Percentiles rank a stretch among this genome's conserved stretches.
These are phyloP conservation scores for Helichrysum umbraculigerum DNA, from an alignment of 129 eudicot species.

Conservation along the genomic window DNA sequence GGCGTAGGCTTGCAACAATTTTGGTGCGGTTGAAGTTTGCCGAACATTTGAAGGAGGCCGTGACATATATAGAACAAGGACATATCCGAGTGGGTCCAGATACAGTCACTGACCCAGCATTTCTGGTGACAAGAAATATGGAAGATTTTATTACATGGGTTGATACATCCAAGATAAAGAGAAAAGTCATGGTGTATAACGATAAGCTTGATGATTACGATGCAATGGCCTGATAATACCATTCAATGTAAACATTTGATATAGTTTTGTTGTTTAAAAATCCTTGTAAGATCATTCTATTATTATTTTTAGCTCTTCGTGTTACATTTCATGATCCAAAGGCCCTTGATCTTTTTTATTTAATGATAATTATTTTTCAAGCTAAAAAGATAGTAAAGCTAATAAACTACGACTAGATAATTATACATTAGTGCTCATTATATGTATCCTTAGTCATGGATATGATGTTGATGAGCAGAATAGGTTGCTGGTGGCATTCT, in stretches of 20 bases:
- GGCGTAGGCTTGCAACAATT: constrained; percentile 77
- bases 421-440: constrained; percentile 13
- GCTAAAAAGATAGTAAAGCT: neutral
- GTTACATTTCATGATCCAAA: neutral
- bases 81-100: constrained; percentile 95
- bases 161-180: constrained; percentile 88
- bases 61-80: constrained; percentile 93
- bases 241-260: neutral
- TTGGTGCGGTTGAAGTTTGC: constrained; percentile 73
- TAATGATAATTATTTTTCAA: neutral
- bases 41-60: constrained; percentile 78
- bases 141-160: constrained; percentile 97
- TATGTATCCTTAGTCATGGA: constrained; percentile 41
- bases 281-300: neutral
- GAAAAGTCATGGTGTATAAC: constrained; percentile 78
- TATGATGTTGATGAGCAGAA: constrained; percentile 36
- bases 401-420: neutral
- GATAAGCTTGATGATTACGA: constrained; percentile 93
- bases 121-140: constrained; percentile 87
- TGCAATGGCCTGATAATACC: constrained; percentile 49
- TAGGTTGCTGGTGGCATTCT: constrained; percentile 51
- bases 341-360: neutral
- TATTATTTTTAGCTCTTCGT: neutral
- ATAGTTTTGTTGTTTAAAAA: neutral
- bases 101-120: constrained; percentile 86